Evolutionary conservation across 2,329 filamentous ascomycete species (phyloP).

Genomic region (Sclerotiophoma versabilis): DNA sequence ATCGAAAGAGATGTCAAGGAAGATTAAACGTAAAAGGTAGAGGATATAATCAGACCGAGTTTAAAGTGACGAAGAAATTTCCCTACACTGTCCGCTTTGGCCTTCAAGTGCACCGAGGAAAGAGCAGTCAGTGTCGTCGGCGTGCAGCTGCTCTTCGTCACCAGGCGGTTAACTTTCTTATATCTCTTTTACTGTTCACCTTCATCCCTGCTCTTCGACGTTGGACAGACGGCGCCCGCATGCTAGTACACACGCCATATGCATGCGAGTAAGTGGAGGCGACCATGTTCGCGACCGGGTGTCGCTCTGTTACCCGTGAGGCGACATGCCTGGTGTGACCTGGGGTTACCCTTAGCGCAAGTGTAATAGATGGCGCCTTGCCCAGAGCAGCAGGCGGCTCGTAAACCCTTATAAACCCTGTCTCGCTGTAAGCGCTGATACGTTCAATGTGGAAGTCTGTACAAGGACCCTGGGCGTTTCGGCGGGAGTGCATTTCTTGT

Average conservation of each 20-base stretch:
- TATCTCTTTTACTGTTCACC: conserved; percentile 29
- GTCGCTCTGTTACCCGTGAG: conserved; percentile 25
- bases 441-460: conserved; percentile 28
- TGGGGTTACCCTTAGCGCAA: conserved; percentile 38
- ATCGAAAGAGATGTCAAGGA: background rate
- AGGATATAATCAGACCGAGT: background rate
- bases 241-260: conserved; percentile 37
- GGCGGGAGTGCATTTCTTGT: conserved; percentile 24
- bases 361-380: conserved; percentile 35
- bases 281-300: conserved; percentile 24
- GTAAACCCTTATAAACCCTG: conserved; percentile 40
- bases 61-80: conserved; percentile 5
- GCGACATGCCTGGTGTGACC: conserved; percentile 21
- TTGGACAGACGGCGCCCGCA: conserved; percentile 39
- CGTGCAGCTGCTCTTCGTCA: conserved; percentile 11
- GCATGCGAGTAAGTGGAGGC: conserved; percentile 38
- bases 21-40: background rate
- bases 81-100: conserved; percentile 2
- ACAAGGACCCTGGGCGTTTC: conserved; percentile 29
- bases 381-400: conserved; percentile 29
- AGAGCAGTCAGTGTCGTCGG: conserved; percentile 27
- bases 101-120: conserved; percentile 17
- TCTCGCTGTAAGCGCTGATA: conserved; percentile 39
- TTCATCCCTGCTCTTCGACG: conserved; percentile 32
- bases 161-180: conserved; percentile 37